These are phyloP conservation scores for Dipodascopsis uninucleata DNA, from an alignment of 805 yeast species.

Conservation along the genomic window DNA sequence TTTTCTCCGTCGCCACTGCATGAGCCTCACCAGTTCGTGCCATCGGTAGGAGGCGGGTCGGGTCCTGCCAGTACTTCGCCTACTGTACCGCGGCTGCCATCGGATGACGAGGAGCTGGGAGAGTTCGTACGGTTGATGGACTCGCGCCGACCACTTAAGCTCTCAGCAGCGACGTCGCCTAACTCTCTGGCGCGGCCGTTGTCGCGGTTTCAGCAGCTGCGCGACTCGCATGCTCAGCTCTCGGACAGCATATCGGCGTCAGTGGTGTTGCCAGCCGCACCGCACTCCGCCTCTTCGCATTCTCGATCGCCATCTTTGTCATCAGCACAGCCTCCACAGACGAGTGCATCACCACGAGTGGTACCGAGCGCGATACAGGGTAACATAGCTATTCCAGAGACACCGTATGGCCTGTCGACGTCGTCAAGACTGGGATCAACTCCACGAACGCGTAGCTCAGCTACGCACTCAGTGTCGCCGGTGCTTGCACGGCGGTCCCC, in stretches of 20 bases:
- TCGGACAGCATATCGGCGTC: constrained; percentile 38
- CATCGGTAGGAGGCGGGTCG: constrained; percentile 32
- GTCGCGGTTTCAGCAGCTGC: constrained; percentile 37
- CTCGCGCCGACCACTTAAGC: constrained; percentile 52
- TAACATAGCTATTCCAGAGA: constrained; percentile 18
- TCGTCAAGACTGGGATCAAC: constrained; percentile 35
- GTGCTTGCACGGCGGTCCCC: too few species aligned
- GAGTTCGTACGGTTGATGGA: constrained; percentile 72
- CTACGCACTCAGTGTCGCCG: too few species aligned
- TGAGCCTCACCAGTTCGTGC: too few species aligned
- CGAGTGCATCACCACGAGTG: constrained; percentile 5
- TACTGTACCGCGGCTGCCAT: too few species aligned
- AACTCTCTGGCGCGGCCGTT: too few species aligned
- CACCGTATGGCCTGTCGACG: constrained; percentile 35
- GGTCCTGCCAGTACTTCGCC: constrained; percentile 36
- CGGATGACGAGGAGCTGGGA: constrained; percentile 47
- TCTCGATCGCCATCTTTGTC: constrained; percentile 11
- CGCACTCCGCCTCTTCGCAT: constrained; percentile 11
- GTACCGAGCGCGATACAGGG: constrained; percentile 12
- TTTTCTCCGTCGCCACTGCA: too few species aligned
- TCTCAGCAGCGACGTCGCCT: constrained; percentile 1
- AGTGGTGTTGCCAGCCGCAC: constrained; percentile 13
- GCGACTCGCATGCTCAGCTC: constrained; percentile 35
- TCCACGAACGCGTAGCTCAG: too few species aligned
- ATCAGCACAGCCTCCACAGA: too few species aligned